phyloP scores from a whole-genome alignment of 2,329 filamentous ascomycete genomes.

The Colletotrichum godetiae region DNA sequence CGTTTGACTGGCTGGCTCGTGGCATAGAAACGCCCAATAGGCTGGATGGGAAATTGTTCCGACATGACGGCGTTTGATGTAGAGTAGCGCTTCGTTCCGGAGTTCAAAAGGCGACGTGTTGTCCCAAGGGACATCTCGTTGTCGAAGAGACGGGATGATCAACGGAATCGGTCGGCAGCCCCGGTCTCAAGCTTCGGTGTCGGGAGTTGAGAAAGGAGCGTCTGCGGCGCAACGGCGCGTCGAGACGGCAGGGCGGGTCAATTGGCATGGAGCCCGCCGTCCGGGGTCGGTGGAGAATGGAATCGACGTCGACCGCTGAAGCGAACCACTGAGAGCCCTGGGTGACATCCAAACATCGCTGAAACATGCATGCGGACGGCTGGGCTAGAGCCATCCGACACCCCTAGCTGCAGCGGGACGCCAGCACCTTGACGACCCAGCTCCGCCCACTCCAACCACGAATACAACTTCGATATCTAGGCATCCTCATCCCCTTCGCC shows the following conservation, averaged over 20 bases:
- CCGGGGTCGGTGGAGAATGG: constrained; percentile 26
- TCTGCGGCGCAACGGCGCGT: constrained; percentile 22
- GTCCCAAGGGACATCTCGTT: not conserved
- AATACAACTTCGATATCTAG: not conserved
- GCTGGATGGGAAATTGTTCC: constrained; percentile 71
- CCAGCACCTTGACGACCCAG: constrained; percentile 1
- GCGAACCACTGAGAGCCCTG: constrained; percentile 19
- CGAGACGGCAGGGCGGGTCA: constrained; percentile 2
- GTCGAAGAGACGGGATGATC: not conserved
- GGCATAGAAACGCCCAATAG: constrained; percentile 75
- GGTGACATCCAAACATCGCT: constrained; percentile 30
- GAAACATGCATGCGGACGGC: constrained; percentile 33
- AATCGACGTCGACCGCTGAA: constrained; percentile 6
- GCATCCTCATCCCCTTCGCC: not conserved
- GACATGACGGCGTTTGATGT: constrained; percentile 6
- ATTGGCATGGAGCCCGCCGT: constrained; percentile 5
- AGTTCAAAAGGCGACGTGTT: not conserved
- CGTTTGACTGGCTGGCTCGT: constrained; percentile 77
- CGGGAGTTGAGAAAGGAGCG: constrained; percentile 22
- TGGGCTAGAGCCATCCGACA: constrained; percentile 14
- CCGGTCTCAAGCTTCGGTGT: constrained; percentile 30
- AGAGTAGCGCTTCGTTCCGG: not conserved
- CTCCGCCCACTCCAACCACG: not conserved
- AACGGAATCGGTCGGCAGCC: not conserved
- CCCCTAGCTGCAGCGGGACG: constrained; percentile 25